phyloP scores from a whole-genome alignment of 192 early-diverging fungal species.

The Coemansia sp. region DNA sequence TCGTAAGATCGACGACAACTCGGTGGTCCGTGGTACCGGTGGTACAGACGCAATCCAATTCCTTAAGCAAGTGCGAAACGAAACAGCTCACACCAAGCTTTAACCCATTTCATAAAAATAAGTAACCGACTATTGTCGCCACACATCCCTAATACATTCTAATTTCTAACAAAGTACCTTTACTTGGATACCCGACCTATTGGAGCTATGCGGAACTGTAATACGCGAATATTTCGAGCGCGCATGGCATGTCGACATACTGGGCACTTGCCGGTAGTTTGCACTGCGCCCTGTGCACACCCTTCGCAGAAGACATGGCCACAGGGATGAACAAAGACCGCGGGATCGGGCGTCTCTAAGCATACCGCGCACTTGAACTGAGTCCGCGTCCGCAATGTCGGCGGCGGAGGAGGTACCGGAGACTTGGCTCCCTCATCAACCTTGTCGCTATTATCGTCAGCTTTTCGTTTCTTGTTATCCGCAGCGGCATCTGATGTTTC shows the following conservation, averaged over 20 bases:
- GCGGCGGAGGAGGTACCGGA: not conserved
- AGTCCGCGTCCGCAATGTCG: slow-evolving; percentile 19
- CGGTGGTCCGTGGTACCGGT: slow-evolving; percentile 73
- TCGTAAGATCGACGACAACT: slow-evolving; percentile 59
- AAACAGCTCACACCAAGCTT: slow-evolving; percentile 65
- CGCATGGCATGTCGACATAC: slow-evolving; percentile 43
- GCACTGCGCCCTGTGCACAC: slow-evolving; percentile 44
- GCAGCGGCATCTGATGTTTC: not conserved
- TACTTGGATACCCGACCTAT: slow-evolving; percentile 15
- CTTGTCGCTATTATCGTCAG: not conserved
- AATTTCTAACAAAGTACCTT: not conserved
- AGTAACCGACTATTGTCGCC: not conserved
- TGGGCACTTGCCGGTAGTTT: slow-evolving; percentile 24
- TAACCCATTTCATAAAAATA: not conserved
- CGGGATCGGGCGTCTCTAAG: slow-evolving; percentile 46
- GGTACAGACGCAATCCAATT: slow-evolving; percentile 92
- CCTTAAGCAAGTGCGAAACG: slow-evolving; percentile 84
- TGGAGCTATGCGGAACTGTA: slow-evolving; percentile 46
- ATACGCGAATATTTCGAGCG: slow-evolving; percentile 33
- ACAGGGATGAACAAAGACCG: slow-evolving; percentile 50
- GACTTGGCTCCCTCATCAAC: not conserved
- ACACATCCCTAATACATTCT: not conserved
- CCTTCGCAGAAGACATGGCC: slow-evolving; percentile 44
- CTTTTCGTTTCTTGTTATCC: not conserved
- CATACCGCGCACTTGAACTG: slow-evolving; percentile 54